These are phyloP conservation scores for Cladorrhinum sp. DNA, from an alignment of 2,329 filamentous ascomycete genomes.

Conservation along the genomic window DNA sequence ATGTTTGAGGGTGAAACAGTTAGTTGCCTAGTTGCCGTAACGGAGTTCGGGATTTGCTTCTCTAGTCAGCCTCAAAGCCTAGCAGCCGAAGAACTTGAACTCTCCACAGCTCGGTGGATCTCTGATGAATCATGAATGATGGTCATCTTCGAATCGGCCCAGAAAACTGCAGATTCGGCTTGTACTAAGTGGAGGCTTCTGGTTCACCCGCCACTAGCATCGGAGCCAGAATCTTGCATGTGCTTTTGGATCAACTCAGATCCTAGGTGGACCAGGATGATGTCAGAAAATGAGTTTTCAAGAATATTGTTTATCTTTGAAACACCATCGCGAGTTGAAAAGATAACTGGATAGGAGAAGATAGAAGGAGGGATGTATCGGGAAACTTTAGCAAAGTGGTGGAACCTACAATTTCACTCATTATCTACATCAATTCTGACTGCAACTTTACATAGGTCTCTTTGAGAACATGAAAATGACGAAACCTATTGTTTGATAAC, in stretches of 20 bases:
- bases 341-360: too few relatives aligned
- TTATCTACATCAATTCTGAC: too few relatives aligned
- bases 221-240: neutral
- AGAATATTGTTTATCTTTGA: too few relatives aligned
- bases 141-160: neutral
- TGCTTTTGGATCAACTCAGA: neutral
- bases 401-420: too few relatives aligned
- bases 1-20: neutral
- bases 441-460: too few relatives aligned
- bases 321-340: too few relatives aligned
- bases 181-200: neutral
- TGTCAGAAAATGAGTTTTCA: neutral
- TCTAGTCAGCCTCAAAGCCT: neutral
- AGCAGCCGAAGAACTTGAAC: neutral
- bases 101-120: neutral
- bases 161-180: neutral
- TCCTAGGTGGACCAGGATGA: neutral
- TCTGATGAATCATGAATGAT: neutral
- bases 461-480: too few relatives aligned
- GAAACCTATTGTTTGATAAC: too few relatives aligned
- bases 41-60: neutral
- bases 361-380: too few relatives aligned
- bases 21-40: neutral
- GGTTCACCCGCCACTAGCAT: neutral
- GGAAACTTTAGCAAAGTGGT: too few relatives aligned